Conservation (phyloP, 768 basidiomycete species). For the Botryobasidium botryosum region DNA sequence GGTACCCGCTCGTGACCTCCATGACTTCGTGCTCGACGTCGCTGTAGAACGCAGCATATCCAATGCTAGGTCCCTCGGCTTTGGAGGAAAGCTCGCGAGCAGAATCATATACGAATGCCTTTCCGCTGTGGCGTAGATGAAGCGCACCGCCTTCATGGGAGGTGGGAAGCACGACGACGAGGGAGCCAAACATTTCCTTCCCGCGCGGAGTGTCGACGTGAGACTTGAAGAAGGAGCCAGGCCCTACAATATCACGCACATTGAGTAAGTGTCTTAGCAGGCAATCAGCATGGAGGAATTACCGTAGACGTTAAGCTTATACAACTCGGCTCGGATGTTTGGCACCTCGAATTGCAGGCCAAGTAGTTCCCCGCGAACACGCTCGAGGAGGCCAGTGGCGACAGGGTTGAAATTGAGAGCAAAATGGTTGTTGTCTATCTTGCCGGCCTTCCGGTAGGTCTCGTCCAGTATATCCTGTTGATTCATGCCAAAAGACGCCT, state of each 20-base stretch:
- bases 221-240: slow-evolving; percentile 32
- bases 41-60: slow-evolving; percentile 28
- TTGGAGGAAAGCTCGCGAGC: no score
- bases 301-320: slow-evolving; percentile 12
- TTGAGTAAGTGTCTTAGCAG: no score
- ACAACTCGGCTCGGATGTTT: no score
- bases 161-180: slow-evolving; percentile 33
- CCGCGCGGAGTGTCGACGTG: slow-evolving; percentile 33
- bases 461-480: slow-evolving; percentile 3
- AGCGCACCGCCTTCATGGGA: slow-evolving; percentile 30
- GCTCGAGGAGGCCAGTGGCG: no score
- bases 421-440: neutral
- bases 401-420: no score
- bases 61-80: no score
- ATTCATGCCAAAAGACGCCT: slow-evolving; percentile 4
- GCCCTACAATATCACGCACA: no score
- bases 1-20: slow-evolving; percentile 26
- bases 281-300: no score
- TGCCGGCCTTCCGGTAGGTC: slow-evolving; percentile 5
- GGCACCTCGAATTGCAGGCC: no score
- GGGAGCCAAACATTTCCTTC: slow-evolving; percentile 32
- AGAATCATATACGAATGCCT: no score
- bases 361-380: no score
- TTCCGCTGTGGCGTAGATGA: no score
- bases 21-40: slow-evolving; percentile 32